Conservation (phyloP, 805 yeast genomes). For the Candida suzukii region DNA sequence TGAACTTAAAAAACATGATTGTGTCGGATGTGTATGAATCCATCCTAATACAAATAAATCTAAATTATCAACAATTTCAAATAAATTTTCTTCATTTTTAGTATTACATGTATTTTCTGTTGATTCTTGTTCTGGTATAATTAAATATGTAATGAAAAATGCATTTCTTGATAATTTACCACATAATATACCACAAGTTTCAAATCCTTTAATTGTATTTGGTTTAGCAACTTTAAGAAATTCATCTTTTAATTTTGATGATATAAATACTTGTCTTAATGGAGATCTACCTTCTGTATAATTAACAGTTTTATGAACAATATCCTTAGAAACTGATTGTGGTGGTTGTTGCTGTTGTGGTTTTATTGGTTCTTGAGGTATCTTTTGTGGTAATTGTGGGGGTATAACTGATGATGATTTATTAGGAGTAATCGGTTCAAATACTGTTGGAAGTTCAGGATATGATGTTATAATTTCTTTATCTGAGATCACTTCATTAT, state of each 20-base stretch:
- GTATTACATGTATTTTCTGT: conserved; percentile 60
- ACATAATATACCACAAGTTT: conserved; percentile 63
- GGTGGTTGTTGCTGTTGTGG: not conserved
- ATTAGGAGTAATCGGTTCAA: not conserved
- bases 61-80: conserved; percentile 45
- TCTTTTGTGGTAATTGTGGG: not conserved
- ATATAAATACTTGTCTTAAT: conserved; percentile 44
- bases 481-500: not conserved
- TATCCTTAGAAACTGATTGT: conserved; percentile 3
- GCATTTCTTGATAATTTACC: conserved; percentile 57
- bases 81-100: conserved; percentile 49
- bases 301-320: conserved; percentile 31
- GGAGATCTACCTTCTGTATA: conserved; percentile 52
- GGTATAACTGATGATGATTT: not conserved
- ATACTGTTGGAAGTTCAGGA: conserved; percentile 10
- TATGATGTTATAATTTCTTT: conserved; percentile 7
- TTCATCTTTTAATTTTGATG: conserved; percentile 31
- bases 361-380: too few species aligned
- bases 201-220: conserved; percentile 46
- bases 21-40: conserved; percentile 74
- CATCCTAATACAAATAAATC: conserved; percentile 63
- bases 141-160: conserved; percentile 52
- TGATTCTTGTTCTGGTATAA: conserved; percentile 57
- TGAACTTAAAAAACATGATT: conserved; percentile 60
- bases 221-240: conserved; percentile 40